A percentile compares a stretch with the other conserved stretches of the same genome.
phyloP scores from a whole-genome alignment of 2,329 filamentous ascomycete species.

The Colletotrichum horii region DNA sequence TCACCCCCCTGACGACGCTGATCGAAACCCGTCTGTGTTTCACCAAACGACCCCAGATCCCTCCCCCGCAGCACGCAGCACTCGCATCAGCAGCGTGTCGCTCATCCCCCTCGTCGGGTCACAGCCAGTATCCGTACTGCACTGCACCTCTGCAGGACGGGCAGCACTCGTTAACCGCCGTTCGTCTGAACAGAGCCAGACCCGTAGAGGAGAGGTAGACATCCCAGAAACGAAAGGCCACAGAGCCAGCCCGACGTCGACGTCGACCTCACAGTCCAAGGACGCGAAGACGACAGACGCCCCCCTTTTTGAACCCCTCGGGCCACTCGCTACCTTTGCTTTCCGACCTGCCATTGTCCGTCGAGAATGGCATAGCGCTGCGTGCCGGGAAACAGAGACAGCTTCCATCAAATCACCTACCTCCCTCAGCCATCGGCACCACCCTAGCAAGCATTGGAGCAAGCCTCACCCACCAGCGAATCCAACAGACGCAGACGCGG shows the following conservation, averaged over 20 bases:
- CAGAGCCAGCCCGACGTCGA: not conserved
- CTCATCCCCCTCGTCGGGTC: not conserved
- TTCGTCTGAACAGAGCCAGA: conserved; percentile 12
- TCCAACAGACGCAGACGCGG: not conserved
- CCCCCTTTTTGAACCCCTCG: not conserved
- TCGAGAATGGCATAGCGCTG: conserved; percentile 18
- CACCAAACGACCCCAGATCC: conserved; percentile 21
- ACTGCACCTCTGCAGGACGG: not conserved
- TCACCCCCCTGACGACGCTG: not conserved
- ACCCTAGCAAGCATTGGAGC: not conserved
- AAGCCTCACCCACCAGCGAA: not conserved
- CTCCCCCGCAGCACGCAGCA: conserved; percentile 12
- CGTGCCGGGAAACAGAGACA: conserved; percentile 4
- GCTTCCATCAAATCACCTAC: not conserved
- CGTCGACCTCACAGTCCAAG: not conserved
- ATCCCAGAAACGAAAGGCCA: not conserved
- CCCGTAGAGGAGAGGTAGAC: not conserved
- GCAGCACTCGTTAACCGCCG: not conserved
- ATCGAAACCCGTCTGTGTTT: conserved; percentile 20
- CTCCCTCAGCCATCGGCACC: conserved; percentile 3
- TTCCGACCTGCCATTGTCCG: not conserved
- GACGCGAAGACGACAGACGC: not conserved
- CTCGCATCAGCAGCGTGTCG: conserved; percentile 3
- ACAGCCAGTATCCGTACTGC: not conserved
- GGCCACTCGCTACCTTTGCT: not conserved